Evolutionary conservation across 1,139 yeast species (phyloP), one percentile per base, ranked within the genome.

Genomic region (Taphrina wiesneri): DNA sequence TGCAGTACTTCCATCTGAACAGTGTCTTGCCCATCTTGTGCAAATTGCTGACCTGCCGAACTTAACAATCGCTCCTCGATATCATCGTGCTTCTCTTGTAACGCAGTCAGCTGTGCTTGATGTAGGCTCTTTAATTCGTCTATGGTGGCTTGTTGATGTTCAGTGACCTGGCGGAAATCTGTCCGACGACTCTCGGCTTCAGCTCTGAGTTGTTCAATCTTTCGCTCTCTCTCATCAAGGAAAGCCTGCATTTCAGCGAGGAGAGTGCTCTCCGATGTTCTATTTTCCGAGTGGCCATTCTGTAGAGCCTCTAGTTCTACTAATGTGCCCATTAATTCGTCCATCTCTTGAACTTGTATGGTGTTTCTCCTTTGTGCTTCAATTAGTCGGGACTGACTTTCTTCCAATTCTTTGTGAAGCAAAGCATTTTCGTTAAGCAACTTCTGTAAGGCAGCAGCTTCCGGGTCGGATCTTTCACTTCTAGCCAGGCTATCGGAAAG

Each of bases 311-410:
- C 64, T 19, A 60, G 64, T 17, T 60, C 57, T 17, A 19, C 39
- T 6, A 60, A 28, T 5, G 64, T 60, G 9, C 26, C 19, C 56
- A 60, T 51, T 34, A 60, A 26, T 39, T 60, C 64, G 15, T 60
- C 64, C 57, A 51, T 60, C 30, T 60, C 64, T 47, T 60, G 64
- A 51, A 46, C 64, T 30, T 60, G 64, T 13, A 60, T 54, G 7
- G 64, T 56, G 21, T 51, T 49, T 26, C 23, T 45, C 15, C 26
- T 49, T 21, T 26, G 36, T 23, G 23, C 19, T 28, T 54, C 49
- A 15, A 19, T 25, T 28, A 60, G 36, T 11, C 52, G 51, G 6
- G 15, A 21, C 34, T 51, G 52, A 13, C 25, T 41, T n/a, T 49
- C 57, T 41, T 60, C 51, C 13, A 49, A 30, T 21, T 36, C 47